Evolutionary conservation across 352 stramenopile species (phyloP), one percentile per base, ranked within the genome.

Genomic region (Globisporangium nagaii): DNA sequence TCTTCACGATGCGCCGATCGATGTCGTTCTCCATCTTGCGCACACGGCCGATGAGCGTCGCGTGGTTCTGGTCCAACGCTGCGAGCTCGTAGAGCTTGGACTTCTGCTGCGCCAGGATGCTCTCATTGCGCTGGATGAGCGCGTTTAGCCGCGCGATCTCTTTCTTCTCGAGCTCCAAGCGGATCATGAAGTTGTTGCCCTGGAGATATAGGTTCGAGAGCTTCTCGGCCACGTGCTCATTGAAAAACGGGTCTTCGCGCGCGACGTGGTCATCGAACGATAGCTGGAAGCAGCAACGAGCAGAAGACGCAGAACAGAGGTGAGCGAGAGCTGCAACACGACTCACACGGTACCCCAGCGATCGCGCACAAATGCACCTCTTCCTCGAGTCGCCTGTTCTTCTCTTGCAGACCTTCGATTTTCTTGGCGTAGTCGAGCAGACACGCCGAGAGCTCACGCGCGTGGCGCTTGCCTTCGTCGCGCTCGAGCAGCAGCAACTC

Each of bases 11-110:
- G 1, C 81, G 78, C 4, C 80, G 80, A 56, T 93, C 83, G 9
- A 91, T 83, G 10, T 93, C 83, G 45, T 87, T 72, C 66, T 93
- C 78, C 70, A 93, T 86, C 35, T 91, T 91, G 53, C 83, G 75
- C 2, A 89, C 70, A 28, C 79, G 70, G 1, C 62, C 68, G 10
- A 90, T 63, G 20, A 92, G 68, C 12, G 77, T 64, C 13, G 47
- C 61, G 53, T 92, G 79, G 60, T 86, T 90, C 58, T 86, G 73
- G 30, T 89, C 79, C 15, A 90, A 60, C 11, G 76, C 68, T 19
- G 72, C 74, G n/a, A 89, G 65, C 22, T 89, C 79, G 45, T 88
- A 87, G 10, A 93, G 67, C 42, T 88, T 89, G 28, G 68, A 70
- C 45, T 87, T 90, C 42, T 93, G 80, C 31, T 87, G 69, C 0